A percentile compares a stretch with the other conserved stretches of the same genome.
Evolutionary conservation across 805 yeast species (phyloP).

Genomic region (Grigorovia transvaalensis): DNA sequence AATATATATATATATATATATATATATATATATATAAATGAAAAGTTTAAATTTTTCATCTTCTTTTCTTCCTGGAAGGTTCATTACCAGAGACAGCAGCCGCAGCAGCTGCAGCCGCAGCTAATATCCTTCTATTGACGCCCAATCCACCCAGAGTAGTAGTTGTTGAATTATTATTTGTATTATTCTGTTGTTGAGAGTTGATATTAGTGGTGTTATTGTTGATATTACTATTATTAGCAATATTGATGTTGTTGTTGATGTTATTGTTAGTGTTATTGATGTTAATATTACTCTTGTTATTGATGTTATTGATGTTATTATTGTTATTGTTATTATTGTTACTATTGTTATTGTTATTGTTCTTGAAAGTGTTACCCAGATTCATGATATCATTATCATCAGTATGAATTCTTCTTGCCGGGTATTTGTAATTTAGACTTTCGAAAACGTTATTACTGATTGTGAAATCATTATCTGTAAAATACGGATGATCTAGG

Average conservation of each 20-base stretch:
- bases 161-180: slow-evolving; percentile 15
- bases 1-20: too few relatives aligned
- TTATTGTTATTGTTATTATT: slow-evolving; percentile 11
- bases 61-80: slow-evolving; percentile 23
- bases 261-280: slow-evolving; percentile 2
- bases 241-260: slow-evolving; percentile 3
- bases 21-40: not conserved
- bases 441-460: slow-evolving; percentile 73
- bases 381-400: slow-evolving; percentile 60
- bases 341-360: slow-evolving; percentile 13
- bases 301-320: slow-evolving; percentile 45
- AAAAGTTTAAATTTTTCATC: slow-evolving; percentile 7
- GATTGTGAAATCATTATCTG: slow-evolving; percentile 51
- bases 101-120: slow-evolving; percentile 32
- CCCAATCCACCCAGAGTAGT: slow-evolving; percentile 28
- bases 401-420: slow-evolving; percentile 75
- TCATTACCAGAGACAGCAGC: slow-evolving; percentile 29
- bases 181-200: slow-evolving; percentile 15
- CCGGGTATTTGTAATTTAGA: slow-evolving; percentile 65
- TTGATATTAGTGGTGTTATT: slow-evolving; percentile 3
- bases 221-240: too few relatives aligned
- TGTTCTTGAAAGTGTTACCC: slow-evolving; percentile 18
- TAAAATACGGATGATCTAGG: slow-evolving; percentile 66
- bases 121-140: slow-evolving; percentile 28
- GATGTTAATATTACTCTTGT: slow-evolving; percentile 45